Percentiles rank a stretch among this genome's conserved stretches.
Evolutionary conservation across 495 filamentous ascomycete species (phyloP).

Genomic region (Lophium mytilinum): DNA sequence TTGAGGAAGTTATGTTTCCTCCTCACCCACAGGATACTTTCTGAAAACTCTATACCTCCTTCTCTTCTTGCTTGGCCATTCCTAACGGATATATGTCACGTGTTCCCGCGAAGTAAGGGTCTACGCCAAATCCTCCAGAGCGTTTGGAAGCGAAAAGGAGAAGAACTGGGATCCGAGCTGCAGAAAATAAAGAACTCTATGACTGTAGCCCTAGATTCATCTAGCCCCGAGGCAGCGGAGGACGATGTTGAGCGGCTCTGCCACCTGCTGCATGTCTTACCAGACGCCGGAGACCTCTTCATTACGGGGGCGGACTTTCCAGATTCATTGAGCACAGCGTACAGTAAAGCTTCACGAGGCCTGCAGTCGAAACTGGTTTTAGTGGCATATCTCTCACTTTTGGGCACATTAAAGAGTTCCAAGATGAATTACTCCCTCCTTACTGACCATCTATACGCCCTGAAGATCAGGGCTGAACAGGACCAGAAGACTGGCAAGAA

Average conservation of each 20-base stretch:
- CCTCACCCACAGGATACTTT: constrained; percentile 44
- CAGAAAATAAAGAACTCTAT: constrained; percentile 42
- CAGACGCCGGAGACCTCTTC: constrained; percentile 51
- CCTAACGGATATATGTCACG: constrained; percentile 46
- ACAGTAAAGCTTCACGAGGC: constrained; percentile 50
- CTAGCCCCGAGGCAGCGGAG: constrained; percentile 26
- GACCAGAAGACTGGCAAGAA: constrained; percentile 34
- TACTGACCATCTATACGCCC: constrained; percentile 71
- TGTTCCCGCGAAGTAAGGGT: constrained; percentile 46
- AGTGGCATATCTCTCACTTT: constrained; percentile 62
- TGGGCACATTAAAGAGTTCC: constrained; percentile 56
- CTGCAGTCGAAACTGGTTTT: constrained; percentile 56
- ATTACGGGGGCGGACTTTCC: constrained; percentile 79
- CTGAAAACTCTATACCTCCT: constrained; percentile 37
- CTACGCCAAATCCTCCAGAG: constrained; percentile 37
- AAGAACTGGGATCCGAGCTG: constrained; percentile 36
- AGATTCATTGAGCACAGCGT: constrained; percentile 62
- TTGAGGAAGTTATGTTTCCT: constrained; percentile 58
- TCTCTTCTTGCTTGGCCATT: constrained; percentile 48
- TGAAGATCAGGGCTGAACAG: constrained; percentile 57
- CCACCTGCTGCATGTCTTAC: constrained; percentile 45
- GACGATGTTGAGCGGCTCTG: constrained; percentile 43
- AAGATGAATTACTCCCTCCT: constrained; percentile 62
- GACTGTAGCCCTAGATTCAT: constrained; percentile 45
- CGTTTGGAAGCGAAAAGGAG: constrained; percentile 39